These are phyloP conservation scores for Russula brevipes DNA, from an alignment of 768 basidiomycete species.

Conservation along the genomic window DNA sequence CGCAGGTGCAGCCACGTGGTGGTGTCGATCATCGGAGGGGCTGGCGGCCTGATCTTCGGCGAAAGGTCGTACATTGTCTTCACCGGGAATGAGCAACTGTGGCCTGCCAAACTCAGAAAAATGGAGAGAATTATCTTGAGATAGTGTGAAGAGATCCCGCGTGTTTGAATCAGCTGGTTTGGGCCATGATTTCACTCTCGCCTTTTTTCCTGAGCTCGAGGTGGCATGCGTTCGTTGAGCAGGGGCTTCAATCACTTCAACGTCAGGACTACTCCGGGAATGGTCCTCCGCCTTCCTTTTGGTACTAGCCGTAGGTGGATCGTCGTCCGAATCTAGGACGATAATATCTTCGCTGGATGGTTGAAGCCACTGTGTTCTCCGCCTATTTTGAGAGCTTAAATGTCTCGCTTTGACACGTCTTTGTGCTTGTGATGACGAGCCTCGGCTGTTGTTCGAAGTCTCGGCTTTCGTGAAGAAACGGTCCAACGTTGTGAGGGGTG, in stretches of 20 bases:
- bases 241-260: conserved; percentile 22
- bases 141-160: not conserved
- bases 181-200: conserved; percentile 1
- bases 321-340: conserved; percentile 33
- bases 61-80: not conserved
- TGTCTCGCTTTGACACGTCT: conserved; percentile 6
- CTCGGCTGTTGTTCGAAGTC: not conserved
- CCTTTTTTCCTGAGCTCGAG: conserved; percentile 8
- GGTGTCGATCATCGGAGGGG: not conserved
- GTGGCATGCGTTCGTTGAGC: not conserved
- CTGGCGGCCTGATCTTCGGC: not conserved
- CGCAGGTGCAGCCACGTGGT: not conserved
- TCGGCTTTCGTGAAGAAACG: conserved; percentile 19
- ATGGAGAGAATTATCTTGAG: not conserved
- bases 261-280: conserved; percentile 20
- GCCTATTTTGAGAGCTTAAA: conserved; percentile 8
- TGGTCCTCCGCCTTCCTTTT: conserved; percentile 19
- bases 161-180: not conserved
- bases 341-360: conserved; percentile 28
- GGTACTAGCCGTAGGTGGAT: conserved; percentile 8
- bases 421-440: not conserved
- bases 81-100: conserved; percentile 1
- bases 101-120: conserved; percentile 19
- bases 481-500: conserved; percentile 16
- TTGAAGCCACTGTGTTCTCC: not conserved